Percentiles rank a stretch among this genome's conserved stretches.
Conservation (phyloP, 2,329 filamentous ascomycete genomes). For the Alternaria postmessia region DNA sequence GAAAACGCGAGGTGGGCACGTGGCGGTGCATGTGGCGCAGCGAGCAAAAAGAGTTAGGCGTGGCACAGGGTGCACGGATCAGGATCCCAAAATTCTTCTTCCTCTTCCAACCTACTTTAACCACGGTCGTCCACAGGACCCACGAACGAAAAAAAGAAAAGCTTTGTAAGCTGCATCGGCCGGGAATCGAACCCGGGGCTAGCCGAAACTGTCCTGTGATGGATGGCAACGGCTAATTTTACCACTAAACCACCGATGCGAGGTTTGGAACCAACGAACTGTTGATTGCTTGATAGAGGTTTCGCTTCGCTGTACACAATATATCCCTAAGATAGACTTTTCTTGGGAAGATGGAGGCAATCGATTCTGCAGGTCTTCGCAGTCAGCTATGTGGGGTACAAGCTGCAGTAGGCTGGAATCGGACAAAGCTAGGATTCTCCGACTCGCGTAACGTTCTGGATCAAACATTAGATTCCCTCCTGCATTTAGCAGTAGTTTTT, state of each 20-base stretch:
- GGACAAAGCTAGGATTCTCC: background rate
- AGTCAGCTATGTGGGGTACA: background rate
- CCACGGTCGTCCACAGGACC: background rate
- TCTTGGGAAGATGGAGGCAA: too few relatives aligned
- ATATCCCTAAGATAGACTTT: background rate
- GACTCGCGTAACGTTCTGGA: background rate
- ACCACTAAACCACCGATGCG: slow-evolving; percentile 40
- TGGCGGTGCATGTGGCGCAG: slow-evolving; percentile 26
- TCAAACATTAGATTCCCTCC: background rate
- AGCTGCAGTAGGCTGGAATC: too few relatives aligned
- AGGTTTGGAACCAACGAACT: background rate
- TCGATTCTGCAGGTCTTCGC: background rate
- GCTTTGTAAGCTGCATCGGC: slow-evolving; percentile 20
- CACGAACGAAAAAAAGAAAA: background rate
- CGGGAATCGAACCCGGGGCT: slow-evolving; percentile 39
- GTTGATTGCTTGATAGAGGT: background rate
- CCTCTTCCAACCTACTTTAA: background rate
- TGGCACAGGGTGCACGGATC: background rate
- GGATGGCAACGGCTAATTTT: slow-evolving; percentile 39
- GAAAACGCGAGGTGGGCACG: slow-evolving; percentile 25
- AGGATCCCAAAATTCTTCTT: background rate
- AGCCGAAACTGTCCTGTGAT: slow-evolving; percentile 20
- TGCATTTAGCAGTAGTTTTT: background rate
- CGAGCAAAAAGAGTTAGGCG: background rate
- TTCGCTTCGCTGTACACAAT: background rate